phyloP scores from a whole-genome alignment of 2,329 filamentous ascomycete genomes.

The Venturia pyrina region DNA sequence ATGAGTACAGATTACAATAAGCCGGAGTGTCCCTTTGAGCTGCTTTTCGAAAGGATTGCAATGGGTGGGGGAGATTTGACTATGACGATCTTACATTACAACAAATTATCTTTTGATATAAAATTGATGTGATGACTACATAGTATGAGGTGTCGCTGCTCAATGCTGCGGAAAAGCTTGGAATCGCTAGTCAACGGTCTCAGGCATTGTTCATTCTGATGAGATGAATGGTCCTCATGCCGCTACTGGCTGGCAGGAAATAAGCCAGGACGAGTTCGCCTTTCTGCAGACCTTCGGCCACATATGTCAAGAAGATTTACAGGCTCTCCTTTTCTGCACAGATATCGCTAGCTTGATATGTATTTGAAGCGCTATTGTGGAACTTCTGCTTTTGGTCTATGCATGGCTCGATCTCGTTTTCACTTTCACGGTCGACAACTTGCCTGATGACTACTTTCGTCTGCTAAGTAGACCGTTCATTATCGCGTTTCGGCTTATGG shows the following conservation, averaged over 20 bases:
- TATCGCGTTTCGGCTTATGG: too few relatives aligned
- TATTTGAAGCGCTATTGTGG: too few relatives aligned
- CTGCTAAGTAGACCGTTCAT: too few relatives aligned
- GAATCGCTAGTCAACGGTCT: background rate
- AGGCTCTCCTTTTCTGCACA: too few relatives aligned
- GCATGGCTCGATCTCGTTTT: too few relatives aligned
- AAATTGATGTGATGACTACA: background rate
- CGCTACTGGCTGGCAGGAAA: background rate
- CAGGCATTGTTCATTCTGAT: background rate
- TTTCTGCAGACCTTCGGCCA: too few relatives aligned
- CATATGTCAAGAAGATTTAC: too few relatives aligned
- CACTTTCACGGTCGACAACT: too few relatives aligned
- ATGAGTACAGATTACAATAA: conserved; percentile 72
- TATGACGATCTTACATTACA: conserved; percentile 74
- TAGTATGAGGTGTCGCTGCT: background rate
- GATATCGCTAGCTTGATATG: too few relatives aligned
- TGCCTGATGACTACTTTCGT: too few relatives aligned
- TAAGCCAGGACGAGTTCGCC: background rate
- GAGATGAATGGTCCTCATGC: background rate
- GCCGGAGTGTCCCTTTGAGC: conserved; percentile 92
- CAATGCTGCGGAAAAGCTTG: background rate
- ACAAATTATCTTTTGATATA: background rate
- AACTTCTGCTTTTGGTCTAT: too few relatives aligned
- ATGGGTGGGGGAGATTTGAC: conserved; percentile 93
- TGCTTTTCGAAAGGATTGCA: conserved; percentile 63